Evolutionary conservation across 306 rosid species (phyloP), one percentile per base, ranked within the genome.

Genomic region (Ammopiptanthus mongolicus): DNA sequence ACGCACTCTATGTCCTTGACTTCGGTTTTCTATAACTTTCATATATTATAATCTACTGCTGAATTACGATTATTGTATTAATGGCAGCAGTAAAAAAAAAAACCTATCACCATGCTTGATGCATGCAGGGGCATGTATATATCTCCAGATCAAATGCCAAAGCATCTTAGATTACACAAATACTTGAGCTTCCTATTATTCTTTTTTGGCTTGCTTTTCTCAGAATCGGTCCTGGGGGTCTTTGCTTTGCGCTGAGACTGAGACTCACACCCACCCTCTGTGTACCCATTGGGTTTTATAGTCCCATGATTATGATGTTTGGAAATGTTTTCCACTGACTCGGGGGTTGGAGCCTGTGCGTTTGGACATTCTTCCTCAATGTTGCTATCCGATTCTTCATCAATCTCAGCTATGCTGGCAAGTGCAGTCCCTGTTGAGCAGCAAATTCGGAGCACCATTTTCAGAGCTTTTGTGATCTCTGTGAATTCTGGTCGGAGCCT

Each of bases 401-500:
- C 76, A 28, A 18, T 55, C 75, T 79, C 86, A 52, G 19, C 9
- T 6, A 37, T 34, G 6, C 19, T 44, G 8, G 70, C 23, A 79
- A 82, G 46, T 21, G 15, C 3, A 3, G 42, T 47, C 64, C 47
- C 83, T 42, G 36, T 3, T 3, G 80, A 34, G 70, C 17, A 47
- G 11, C 62, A 19, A 11, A 42, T 53, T 28, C 52, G 75, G 41
- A 74, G 80, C 25, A 74, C 36, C 3, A 55, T 82, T 51, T 47
- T 52, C 4, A 87, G 81, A 51, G 31, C 55, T 18, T 51, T 76
- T 6, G 65, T 79, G 60, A 88, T 65, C 53, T 84, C 75, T 46
- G 19, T 19, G 47, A 86, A 88, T 39, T 86, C 88, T 12, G 88
- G 93, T 5, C 90, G 78, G 61, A 28, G 67, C 8, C n/a, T 63